phyloP scores from a whole-genome alignment of 139 green algal genomes.

The Asterochloris sp. region DNA sequence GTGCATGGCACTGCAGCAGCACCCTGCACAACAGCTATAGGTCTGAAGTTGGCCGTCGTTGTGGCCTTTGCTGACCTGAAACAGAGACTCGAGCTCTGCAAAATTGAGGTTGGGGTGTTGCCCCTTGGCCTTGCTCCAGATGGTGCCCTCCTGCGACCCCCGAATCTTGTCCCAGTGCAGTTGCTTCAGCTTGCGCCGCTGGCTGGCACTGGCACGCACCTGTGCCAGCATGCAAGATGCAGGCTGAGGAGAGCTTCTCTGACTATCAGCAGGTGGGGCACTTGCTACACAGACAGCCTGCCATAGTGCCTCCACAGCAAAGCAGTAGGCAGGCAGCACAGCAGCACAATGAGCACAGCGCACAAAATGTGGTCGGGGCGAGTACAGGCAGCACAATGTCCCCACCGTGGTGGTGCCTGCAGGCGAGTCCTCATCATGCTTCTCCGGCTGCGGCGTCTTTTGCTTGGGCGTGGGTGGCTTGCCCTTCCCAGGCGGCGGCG shows the following conservation, averaged over 20 bases:
- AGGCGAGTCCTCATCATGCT: slow-evolving; percentile 1
- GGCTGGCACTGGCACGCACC: slow-evolving; percentile 32
- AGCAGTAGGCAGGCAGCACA: too few species aligned
- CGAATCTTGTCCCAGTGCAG: slow-evolving; percentile 86
- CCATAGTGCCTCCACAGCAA: too few species aligned
- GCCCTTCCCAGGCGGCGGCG: slow-evolving; percentile 2
- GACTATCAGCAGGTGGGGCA: too few species aligned
- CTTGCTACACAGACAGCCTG: too few species aligned
- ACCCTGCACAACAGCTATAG: not conserved
- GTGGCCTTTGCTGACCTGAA: slow-evolving; percentile 27
- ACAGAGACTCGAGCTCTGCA: slow-evolving; percentile 63
- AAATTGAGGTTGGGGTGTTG: slow-evolving; percentile 43
- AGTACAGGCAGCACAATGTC: too few species aligned
- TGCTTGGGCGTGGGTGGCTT: not conserved
- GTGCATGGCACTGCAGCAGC: too few species aligned
- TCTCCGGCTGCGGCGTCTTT: not conserved
- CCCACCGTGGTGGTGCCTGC: slow-evolving; percentile 5
- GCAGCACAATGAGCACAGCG: too few species aligned
- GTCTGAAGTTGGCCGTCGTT: not conserved
- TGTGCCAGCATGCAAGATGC: not conserved
- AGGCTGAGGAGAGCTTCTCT: too few species aligned
- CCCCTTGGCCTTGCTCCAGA: slow-evolving; percentile 50
- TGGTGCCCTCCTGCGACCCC: slow-evolving; percentile 40
- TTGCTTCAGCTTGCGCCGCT: slow-evolving; percentile 66
- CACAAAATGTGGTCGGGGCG: too few species aligned